A percentile compares a stretch with the other conserved stretches of the same genome.
phyloP scores from a whole-genome alignment of 768 basidiomycete genomes.

The Strobilomyces echinocephalus region DNA sequence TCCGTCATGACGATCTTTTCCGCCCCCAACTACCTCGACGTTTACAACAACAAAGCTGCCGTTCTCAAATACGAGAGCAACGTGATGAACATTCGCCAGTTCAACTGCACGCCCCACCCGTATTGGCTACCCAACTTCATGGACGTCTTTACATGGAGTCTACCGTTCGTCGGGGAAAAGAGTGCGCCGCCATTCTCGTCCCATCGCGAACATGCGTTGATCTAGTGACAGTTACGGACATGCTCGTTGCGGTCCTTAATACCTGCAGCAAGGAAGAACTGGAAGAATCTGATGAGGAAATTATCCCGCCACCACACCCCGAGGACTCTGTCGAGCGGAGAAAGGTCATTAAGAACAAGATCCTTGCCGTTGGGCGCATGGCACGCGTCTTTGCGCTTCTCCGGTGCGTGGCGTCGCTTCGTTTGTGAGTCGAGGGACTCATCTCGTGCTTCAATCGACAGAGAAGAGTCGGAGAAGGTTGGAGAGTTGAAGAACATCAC shows the following conservation, averaged over 20 bases:
- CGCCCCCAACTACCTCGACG: conserved; percentile 96
- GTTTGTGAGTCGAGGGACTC: not conserved
- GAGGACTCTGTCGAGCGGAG: conserved; percentile 67
- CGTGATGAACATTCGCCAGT: conserved; percentile 97
- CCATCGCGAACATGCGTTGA: conserved; percentile 1
- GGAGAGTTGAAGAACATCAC: conserved; percentile 93
- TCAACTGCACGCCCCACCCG: conserved; percentile 92
- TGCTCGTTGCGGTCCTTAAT: conserved; percentile 94
- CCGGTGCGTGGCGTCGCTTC: conserved; percentile 53
- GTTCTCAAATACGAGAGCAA: conserved; percentile 99
- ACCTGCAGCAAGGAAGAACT: conserved; percentile 96
- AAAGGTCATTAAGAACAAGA: conserved; percentile 96
- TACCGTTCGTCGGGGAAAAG: conserved; percentile 98
- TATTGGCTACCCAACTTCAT: conserved; percentile 99
- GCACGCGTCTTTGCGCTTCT: conserved; percentile 92
- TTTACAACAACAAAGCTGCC: conserved; percentile 98
- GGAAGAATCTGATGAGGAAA: conserved; percentile 63
- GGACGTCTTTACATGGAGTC: conserved; percentile 99
- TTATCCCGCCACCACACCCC: conserved; percentile 34
- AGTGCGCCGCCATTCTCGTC: conserved; percentile 44
- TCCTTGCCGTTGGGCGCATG: conserved; percentile 95
- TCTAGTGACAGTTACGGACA: conserved; percentile 77
- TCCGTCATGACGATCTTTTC: conserved; percentile 99
- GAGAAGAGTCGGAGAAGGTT: conserved; percentile 96
- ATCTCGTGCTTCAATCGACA: conserved; percentile 24